Percentiles rank a stretch among this genome's conserved stretches.
Evolutionary conservation across 2,329 filamentous ascomycete genomes (phyloP).

Genomic region (Ceratocystis cacaofunesta): DNA sequence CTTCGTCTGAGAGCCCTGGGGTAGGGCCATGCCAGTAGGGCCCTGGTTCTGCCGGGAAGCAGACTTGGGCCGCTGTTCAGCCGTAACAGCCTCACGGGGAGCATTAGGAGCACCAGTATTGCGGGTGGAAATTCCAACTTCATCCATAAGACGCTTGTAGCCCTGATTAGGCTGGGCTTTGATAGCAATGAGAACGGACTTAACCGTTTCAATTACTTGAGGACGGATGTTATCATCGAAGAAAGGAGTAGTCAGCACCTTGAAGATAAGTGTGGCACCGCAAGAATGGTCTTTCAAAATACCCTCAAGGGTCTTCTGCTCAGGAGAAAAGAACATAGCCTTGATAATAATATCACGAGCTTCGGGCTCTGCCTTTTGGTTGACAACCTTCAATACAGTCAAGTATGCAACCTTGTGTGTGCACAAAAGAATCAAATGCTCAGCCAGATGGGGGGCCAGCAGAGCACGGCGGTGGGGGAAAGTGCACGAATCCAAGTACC

Average conservation of each 20-base stretch:
- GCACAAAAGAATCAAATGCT: slow-evolving; percentile 85
- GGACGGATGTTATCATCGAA: slow-evolving; percentile 81
- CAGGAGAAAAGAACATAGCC: slow-evolving; percentile 80
- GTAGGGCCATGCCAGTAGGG: slow-evolving; percentile 28
- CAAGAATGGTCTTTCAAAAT: slow-evolving; percentile 86
- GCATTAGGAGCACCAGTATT: slow-evolving; percentile 28
- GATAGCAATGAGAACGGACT: slow-evolving; percentile 72
- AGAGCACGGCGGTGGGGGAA: slow-evolving; percentile 86
- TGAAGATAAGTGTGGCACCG: slow-evolving; percentile 93
- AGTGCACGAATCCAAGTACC: slow-evolving; percentile 96
- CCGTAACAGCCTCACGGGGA: slow-evolving; percentile 31
- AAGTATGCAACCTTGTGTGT: slow-evolving; percentile 97
- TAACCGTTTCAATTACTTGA: slow-evolving; percentile 84
- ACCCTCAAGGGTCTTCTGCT: slow-evolving; percentile 74
- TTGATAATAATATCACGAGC: slow-evolving; percentile 80
- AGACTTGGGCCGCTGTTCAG: slow-evolving; percentile 40
- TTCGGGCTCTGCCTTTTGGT: slow-evolving; percentile 87
- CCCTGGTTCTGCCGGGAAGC: slow-evolving; percentile 39
- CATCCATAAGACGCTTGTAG: slow-evolving; percentile 97
- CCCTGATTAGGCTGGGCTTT: slow-evolving; percentile 90
- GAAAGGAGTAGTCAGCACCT: slow-evolving; percentile 93
- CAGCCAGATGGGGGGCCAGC: slow-evolving; percentile 78
- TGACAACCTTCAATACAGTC: slow-evolving; percentile 95
- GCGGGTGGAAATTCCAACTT: slow-evolving; percentile 73
- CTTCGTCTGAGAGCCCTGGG: slow-evolving; percentile 23